Evolutionary conservation across 352 stramenopile species (phyloP), one percentile per base, ranked within the genome.

Genomic region (Aphanomyces euteiches): DNA sequence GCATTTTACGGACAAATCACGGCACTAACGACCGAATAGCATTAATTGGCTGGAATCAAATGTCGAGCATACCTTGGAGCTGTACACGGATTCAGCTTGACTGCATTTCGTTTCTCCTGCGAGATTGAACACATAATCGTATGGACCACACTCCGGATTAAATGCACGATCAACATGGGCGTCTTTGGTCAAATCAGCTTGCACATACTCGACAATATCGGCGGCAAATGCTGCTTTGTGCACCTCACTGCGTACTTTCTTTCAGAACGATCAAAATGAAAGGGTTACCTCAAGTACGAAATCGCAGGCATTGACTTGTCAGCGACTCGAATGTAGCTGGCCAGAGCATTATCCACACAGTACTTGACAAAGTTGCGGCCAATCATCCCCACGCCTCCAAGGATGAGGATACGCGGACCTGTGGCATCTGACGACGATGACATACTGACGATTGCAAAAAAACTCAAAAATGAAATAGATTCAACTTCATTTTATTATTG

Each of bases 271-370:
- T n/a, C 36, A 61, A 67, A 12, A n/a, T 5, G 45, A 71, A 3
- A 67, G 12, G 56, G 63, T 15, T 7, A 86, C 83, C 80, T 88
- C 64, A 95, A 93, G 78, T 95, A 95, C 40, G 88, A 88, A 74
- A 93, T 95, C 75, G 90, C 86, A 47, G 85, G 83, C 81, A 93
- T 89, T 19, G 86, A 90, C 76, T 95, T 95, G 78, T 95, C 88
- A 40, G 84, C 85, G 63, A 95, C 84, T 53, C 86, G 85, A 64
- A 95, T 87, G 68, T 75, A 75, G 8, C 79, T 79, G 58, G 77
- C 80, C 13, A 93, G 63, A 58, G 93, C 83, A 36, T 81, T 75
- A 72, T 90, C 83, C 19, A 95, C 72, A 53, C 85, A 85, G 73
- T 82, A 88, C 75, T 93, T 80, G 58, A 94, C 84, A 56, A 95